Evolutionary conservation across 352 stramenopile genomes (phyloP).

Genomic region (Pythium plurisporium): DNA sequence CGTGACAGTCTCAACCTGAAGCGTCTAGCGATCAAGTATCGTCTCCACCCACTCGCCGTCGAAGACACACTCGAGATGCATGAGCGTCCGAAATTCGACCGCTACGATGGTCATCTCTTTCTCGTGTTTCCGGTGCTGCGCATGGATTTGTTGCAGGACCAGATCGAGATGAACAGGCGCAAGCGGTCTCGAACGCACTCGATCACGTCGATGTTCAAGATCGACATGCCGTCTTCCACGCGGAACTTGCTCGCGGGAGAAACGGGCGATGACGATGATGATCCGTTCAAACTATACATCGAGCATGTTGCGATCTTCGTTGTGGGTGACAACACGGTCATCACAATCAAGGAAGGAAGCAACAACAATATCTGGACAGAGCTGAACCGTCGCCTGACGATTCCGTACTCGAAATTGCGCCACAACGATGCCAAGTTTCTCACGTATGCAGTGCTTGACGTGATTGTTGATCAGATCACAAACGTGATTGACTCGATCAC

Average conservation of each 20-base stretch:
- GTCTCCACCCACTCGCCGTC: constrained; percentile 76
- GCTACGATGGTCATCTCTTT: constrained; percentile 81
- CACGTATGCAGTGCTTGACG: constrained; percentile 82
- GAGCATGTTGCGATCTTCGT: constrained; percentile 84
- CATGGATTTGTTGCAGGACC: constrained; percentile 53
- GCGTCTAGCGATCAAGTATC: constrained; percentile 84
- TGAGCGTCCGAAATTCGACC: constrained; percentile 82
- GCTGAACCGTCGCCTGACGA: constrained; percentile 64
- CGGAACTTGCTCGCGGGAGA: constrained; percentile 16
- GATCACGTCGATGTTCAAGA: constrained; percentile 41
- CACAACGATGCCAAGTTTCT: constrained; percentile 88
- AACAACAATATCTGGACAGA: constrained; percentile 68
- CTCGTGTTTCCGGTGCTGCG: constrained; percentile 78
- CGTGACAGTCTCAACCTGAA: constrained; percentile 81
- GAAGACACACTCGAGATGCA: constrained; percentile 87
- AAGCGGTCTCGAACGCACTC: constrained; percentile 37
- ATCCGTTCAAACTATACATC: constrained; percentile 73
- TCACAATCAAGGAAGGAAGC: constrained; percentile 76
- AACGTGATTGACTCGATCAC: constrained; percentile 72
- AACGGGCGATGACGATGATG: constrained; percentile 38
- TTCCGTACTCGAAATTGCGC: constrained; percentile 86
- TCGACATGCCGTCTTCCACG: constrained; percentile 19
- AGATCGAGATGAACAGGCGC: constrained; percentile 25
- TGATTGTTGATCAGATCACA: constrained; percentile 83
- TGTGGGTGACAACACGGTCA: constrained; percentile 76